Percentiles rank a stretch among this genome's conserved stretches.
Evolutionary conservation across 148 eudicot species (phyloP).

Genomic region (Chenopodium album): DNA sequence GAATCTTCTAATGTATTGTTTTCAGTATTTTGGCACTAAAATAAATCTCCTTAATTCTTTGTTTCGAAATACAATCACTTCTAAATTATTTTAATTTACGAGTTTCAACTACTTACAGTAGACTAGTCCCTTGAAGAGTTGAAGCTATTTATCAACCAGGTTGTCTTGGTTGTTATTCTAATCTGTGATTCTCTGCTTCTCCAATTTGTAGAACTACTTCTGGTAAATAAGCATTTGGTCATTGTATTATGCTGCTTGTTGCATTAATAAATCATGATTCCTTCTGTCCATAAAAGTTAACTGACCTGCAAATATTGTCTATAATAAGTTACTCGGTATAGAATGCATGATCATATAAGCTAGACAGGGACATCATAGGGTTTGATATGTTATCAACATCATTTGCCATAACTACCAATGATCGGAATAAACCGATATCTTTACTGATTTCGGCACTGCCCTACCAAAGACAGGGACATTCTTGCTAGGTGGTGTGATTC

Average conservation of each 20-base stretch:
- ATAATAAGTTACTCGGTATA: background rate
- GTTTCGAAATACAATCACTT: too few species aligned
- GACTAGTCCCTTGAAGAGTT: too few species aligned
- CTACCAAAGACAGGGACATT: constrained; percentile 50
- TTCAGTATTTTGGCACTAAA: too few species aligned
- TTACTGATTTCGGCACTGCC: constrained; percentile 40
- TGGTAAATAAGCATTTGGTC: background rate
- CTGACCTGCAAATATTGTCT: background rate
- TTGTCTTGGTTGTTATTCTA: too few species aligned
- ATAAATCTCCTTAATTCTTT: too few species aligned
- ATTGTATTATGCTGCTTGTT: background rate
- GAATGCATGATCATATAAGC: background rate
- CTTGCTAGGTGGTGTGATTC: constrained; percentile 79
- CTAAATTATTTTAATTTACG: too few species aligned
- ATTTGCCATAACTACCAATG: background rate
- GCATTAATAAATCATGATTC: background rate
- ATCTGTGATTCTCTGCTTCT: too few species aligned
- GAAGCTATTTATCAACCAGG: too few species aligned
- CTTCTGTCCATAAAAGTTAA: background rate
- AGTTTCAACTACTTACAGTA: too few species aligned
- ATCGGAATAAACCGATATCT: background rate
- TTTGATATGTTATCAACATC: background rate
- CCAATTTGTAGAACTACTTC: background rate
- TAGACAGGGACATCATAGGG: too few species aligned
- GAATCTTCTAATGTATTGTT: background rate